Conservation (phyloP, 1,284 basidiomycete genomes). For the Takashimella koratensis region DNA sequence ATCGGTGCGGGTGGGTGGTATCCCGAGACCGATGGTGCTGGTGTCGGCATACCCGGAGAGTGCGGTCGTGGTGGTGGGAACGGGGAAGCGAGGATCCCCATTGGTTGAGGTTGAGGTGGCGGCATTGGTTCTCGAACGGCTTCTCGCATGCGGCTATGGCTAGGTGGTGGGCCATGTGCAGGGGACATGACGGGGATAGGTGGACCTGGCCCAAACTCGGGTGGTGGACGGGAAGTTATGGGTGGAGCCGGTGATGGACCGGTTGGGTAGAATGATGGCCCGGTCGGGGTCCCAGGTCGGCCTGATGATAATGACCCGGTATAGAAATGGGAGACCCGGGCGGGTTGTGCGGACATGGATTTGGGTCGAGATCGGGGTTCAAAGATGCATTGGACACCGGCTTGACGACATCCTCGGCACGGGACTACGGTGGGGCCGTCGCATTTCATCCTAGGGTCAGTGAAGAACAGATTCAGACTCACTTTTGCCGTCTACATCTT, state of each 20-base stretch:
- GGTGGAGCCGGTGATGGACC: conserved; percentile 35
- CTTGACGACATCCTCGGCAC: conserved; percentile 44
- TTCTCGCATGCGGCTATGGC: background rate
- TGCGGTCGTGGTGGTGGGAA: background rate
- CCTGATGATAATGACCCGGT: conserved; percentile 17
- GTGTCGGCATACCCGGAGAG: background rate
- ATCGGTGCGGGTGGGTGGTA: conserved; percentile 1
- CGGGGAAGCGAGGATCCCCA: background rate
- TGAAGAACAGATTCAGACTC: conserved; percentile 9
- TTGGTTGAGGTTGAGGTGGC: background rate
- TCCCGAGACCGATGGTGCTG: conserved; percentile 6
- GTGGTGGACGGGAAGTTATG: conserved; percentile 28
- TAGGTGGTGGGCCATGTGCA: background rate
- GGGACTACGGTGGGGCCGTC: conserved; percentile 42
- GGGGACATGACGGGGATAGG: conserved; percentile 1
- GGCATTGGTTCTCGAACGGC: conserved; percentile 1
- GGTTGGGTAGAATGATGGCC: conserved; percentile 30
- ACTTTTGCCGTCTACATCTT: conserved; percentile 40
- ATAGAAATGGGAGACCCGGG: conserved; percentile 36
- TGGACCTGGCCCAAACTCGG: conserved; percentile 20
- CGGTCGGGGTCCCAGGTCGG: conserved; percentile 26
- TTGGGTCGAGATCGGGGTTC: conserved; percentile 43
- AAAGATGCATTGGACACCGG: conserved; percentile 42
- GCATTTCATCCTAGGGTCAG: conserved; percentile 41
- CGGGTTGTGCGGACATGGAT: conserved; percentile 34